These are phyloP conservation scores for Saccharomyces cerevisiae DNA, from an alignment of 805 yeast species.

Conservation along the genomic window DNA sequence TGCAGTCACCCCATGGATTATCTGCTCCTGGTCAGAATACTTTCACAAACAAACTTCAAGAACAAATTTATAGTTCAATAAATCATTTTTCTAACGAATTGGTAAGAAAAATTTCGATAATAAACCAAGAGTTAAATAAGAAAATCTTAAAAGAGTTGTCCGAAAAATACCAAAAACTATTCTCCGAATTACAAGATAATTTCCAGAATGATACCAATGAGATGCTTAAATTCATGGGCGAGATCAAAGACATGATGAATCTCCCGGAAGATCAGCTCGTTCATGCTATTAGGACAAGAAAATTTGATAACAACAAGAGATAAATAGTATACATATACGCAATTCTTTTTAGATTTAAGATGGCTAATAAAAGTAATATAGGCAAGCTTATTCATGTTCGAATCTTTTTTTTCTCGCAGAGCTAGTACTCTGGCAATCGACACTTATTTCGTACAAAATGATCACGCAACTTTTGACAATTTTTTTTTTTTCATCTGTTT, in stretches of 20 bases:
- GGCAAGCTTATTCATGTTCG: not conserved
- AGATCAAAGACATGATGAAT: slow-evolving; percentile 30
- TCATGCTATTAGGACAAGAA: slow-evolving; percentile 13
- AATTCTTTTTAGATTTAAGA: not conserved
- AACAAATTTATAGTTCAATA: slow-evolving; percentile 32
- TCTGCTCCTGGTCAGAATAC: slow-evolving; percentile 5
- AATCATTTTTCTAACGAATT: slow-evolving; percentile 30
- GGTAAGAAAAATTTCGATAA: slow-evolving; percentile 28
- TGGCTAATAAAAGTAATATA: not conserved
- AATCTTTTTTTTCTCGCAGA: not conserved
- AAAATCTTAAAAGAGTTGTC: slow-evolving; percentile 31
- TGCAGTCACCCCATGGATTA: not conserved
- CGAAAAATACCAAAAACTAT: slow-evolving; percentile 28
- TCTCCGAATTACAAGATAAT: slow-evolving; percentile 27
- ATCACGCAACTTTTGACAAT: not conserved
- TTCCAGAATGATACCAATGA: slow-evolving; percentile 34
- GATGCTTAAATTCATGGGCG: slow-evolving; percentile 30
- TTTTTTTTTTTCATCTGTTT: not conserved
- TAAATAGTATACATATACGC: not conserved
- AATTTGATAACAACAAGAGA: not conserved
- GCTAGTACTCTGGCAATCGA: too few relatives aligned
- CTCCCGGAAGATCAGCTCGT: slow-evolving; percentile 31
- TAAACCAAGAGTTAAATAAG: slow-evolving; percentile 33
- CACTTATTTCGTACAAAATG: not conserved
- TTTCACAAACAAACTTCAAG: slow-evolving; percentile 32